Conservation (phyloP, 2,329 filamentous ascomycete genomes). For the Botryotinia calthae region DNA sequence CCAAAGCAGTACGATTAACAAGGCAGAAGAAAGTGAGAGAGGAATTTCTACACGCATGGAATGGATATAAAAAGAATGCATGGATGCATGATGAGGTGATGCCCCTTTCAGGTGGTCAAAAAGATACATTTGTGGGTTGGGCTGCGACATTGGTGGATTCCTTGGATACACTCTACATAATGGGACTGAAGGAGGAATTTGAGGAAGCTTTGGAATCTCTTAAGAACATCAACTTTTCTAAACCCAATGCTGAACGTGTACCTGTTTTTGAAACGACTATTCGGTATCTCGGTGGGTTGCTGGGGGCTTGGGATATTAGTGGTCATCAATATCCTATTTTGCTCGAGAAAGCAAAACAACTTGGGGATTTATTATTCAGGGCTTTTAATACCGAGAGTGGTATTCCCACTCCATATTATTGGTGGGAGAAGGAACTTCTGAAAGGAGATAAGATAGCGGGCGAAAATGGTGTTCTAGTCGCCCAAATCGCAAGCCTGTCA, state of each 20-base stretch:
- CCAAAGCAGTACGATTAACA: not conserved
- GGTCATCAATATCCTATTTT: constrained; percentile 59
- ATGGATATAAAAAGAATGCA: constrained; percentile 72
- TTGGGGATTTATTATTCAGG: constrained; percentile 69
- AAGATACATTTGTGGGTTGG: constrained; percentile 86
- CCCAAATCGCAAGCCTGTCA: constrained; percentile 58
- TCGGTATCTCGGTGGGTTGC: constrained; percentile 29
- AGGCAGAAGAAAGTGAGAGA: constrained; percentile 21
- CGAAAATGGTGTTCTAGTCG: constrained; percentile 45
- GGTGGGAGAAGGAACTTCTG: not conserved
- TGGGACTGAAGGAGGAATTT: constrained; percentile 73
- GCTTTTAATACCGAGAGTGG: constrained; percentile 73
- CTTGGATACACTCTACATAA: constrained; percentile 81
- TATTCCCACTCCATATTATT: constrained; percentile 61
- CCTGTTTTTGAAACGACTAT: constrained; percentile 32
- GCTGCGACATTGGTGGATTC: constrained; percentile 79
- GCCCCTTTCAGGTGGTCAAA: constrained; percentile 63
- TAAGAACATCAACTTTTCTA: constrained; percentile 27
- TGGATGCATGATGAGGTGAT: constrained; percentile 82
- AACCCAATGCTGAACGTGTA: constrained; percentile 21
- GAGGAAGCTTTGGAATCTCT: constrained; percentile 68
- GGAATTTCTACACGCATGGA: constrained; percentile 51
- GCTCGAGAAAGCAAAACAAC: constrained; percentile 60
- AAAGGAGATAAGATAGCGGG: constrained; percentile 1
- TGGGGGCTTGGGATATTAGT: constrained; percentile 49